Evolutionary conservation across 2,329 filamentous ascomycete genomes (phyloP).

Genomic region (Ophiosphaerella korrae): DNA sequence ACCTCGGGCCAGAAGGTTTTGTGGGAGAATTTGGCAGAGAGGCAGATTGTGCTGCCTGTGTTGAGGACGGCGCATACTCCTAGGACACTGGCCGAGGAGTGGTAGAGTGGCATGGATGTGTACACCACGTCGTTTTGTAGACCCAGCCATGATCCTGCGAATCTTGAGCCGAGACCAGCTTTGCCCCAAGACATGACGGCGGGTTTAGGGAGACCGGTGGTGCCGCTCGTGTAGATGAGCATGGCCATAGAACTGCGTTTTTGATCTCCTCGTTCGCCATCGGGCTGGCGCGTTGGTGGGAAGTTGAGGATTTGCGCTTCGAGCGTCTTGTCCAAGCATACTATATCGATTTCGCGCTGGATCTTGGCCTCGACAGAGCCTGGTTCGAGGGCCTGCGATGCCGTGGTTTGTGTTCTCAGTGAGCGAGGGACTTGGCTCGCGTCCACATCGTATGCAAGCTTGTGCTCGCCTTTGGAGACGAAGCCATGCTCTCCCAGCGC

Average conservation of each 20-base stretch:
- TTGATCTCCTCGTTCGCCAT: constrained; percentile 32
- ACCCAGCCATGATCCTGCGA: constrained; percentile 27
- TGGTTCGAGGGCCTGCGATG: constrained; percentile 10
- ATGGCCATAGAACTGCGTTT: constrained; percentile 37
- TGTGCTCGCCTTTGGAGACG: constrained; percentile 6
- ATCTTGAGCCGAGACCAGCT: constrained; percentile 22
- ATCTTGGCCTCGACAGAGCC: constrained; percentile 13
- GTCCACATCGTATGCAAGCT: constrained; percentile 32
- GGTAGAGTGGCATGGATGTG: constrained; percentile 49
- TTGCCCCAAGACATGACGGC: constrained; percentile 40
- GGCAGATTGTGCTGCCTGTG: constrained; percentile 34
- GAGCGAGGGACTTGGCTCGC: constrained; percentile 21
- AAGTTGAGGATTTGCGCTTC: constrained; percentile 34
- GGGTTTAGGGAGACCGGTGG: constrained; percentile 45
- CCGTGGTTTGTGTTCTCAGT: constrained; percentile 24
- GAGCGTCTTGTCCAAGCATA: constrained; percentile 38
- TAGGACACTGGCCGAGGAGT: constrained; percentile 38
- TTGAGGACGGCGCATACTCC: constrained; percentile 34
- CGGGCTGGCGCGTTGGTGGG: constrained; percentile 35
- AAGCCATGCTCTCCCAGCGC: constrained; percentile 40
- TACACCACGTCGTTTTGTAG: constrained; percentile 41
- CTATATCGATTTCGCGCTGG: constrained; percentile 31
- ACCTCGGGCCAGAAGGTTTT: constrained; percentile 49
- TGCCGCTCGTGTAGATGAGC: constrained; percentile 49
- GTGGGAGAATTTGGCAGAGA: constrained; percentile 42